Base-by-base conservation (phyloP, 164 flowering plant species). In the Aristolochia fimbriata region DNA sequence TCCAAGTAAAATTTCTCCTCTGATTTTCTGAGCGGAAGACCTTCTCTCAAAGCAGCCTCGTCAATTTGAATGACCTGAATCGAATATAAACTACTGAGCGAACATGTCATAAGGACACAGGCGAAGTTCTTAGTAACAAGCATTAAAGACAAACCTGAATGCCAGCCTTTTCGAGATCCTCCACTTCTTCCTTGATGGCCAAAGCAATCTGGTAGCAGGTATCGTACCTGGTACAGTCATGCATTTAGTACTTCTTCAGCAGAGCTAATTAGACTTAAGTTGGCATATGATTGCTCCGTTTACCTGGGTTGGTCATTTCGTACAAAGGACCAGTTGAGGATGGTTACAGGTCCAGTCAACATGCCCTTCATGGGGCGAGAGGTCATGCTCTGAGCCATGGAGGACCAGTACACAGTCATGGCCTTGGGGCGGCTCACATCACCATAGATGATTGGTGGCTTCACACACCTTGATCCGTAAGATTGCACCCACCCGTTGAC, bases 261-360 rank as follows among this genome's bases (percentile, higher is more conserved):
- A 27, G 30, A 27, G 30, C 3, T 27, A 27, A 27, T 5, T 27
- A 27, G 30, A 27, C 5, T 27, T 5, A 27, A 2, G 30, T 2
- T 27, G 3, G 30, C 30, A 27, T 27, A 2, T 27, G 30, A 27
- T 27, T 27, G 30, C 30, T 2, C 30, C 59, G 55, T 69, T 58
- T 14, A 75, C 75, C 90, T 80, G 23, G 90, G 87, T 51, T 80
- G 87, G 73, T 84, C 90, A 66, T 82, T 74, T 66, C 91, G 61
- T 30, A 83, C 87, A 62, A 85, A 85, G 46, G 91, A 85, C 91
- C 91, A 85, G 79, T 82, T 82, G 47, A 85, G 74, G 63, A 85
- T 85, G 62, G 91, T 85, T 50, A 85, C 91, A 11, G 91, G 91
- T 50, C 87, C 91, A 3, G 91, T 85, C 56, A 85, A 87, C 91